These are phyloP conservation scores for Ceratocystis colombiana DNA, from an alignment of 2,329 filamentous ascomycete genomes.

Conservation along the genomic window DNA sequence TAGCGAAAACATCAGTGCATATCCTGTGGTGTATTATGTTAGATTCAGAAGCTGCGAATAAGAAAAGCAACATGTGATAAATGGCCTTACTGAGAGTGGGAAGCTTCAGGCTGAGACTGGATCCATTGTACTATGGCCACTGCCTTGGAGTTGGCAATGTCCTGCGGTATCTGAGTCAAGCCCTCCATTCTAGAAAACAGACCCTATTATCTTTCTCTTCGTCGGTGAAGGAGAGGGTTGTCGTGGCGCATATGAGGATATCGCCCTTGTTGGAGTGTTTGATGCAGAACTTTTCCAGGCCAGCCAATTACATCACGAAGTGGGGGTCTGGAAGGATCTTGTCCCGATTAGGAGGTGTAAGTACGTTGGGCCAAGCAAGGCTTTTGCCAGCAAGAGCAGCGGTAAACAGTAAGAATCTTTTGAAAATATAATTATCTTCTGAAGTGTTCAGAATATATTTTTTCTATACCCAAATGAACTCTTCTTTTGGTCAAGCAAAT, in stretches of 20 bases:
- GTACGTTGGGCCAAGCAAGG: background rate
- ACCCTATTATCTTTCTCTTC: background rate
- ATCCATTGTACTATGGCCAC: slow-evolving; percentile 26
- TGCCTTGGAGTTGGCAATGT: slow-evolving; percentile 23
- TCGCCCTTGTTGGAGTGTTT: background rate
- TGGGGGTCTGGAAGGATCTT: slow-evolving; percentile 19
- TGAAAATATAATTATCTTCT: background rate
- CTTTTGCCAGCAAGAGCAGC: background rate
- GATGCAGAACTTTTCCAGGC: slow-evolving; percentile 24
- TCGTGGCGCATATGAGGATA: background rate
- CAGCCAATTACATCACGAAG: slow-evolving; percentile 24
- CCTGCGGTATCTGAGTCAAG: slow-evolving; percentile 16
- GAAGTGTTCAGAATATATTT: background rate
- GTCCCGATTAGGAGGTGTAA: slow-evolving; percentile 24
- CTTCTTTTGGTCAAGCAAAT: background rate
- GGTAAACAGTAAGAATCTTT: background rate
- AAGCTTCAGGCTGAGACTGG: slow-evolving; percentile 23
- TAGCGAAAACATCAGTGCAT: slow-evolving; percentile 42
- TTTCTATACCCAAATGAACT: background rate
- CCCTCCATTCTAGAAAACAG: slow-evolving; percentile 20
- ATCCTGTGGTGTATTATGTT: slow-evolving; percentile 9
- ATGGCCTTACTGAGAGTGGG: slow-evolving; percentile 21
- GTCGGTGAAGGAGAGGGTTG: background rate
- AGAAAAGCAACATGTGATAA: background rate
- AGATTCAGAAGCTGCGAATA: background rate